phyloP scores from a whole-genome alignment of 129 eudicot genomes.

The Ambrosia trifida region DNA sequence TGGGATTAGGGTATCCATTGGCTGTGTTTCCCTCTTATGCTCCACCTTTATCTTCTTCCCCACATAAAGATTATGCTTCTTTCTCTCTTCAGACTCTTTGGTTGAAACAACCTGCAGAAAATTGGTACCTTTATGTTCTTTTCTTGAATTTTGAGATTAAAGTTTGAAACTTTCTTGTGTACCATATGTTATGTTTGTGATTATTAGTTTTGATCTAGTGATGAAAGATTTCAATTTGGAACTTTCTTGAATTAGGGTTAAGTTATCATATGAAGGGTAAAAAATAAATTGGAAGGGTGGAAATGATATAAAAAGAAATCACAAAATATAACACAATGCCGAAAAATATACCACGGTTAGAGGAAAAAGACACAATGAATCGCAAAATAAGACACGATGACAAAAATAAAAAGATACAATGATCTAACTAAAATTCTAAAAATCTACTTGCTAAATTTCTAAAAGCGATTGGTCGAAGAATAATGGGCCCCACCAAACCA shows the following conservation, averaged over 20 bases:
- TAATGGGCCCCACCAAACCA: too few relatives aligned
- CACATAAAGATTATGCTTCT: constrained; percentile 51
- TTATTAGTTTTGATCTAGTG: constrained; percentile 11
- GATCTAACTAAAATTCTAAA: too few relatives aligned
- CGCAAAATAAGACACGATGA: too few relatives aligned
- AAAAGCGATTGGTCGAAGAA: too few relatives aligned
- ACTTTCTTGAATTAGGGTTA: too few relatives aligned
- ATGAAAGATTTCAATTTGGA: not conserved
- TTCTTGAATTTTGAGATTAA: constrained; percentile 8
- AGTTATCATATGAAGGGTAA: too few relatives aligned
- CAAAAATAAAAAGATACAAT: too few relatives aligned
- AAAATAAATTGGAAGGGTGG: not conserved
- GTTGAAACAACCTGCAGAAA: constrained; percentile 28
- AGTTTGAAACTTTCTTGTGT: not conserved
- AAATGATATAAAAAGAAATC: too few relatives aligned
- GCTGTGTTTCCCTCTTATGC: constrained; percentile 66
- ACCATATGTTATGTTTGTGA: not conserved
- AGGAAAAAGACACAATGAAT: too few relatives aligned
- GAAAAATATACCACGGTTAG: too few relatives aligned
- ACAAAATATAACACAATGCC: too few relatives aligned
- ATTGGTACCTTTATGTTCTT: constrained; percentile 43
- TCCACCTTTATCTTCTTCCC: constrained; percentile 38
- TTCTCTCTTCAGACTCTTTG: constrained; percentile 61
- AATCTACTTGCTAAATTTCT: too few relatives aligned
- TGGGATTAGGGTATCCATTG: constrained; percentile 66